A percentile compares a stretch with the other conserved stretches of the same genome.
Conservation (phyloP, 805 yeast species). For the Metschnikowia noctiluminum region DNA sequence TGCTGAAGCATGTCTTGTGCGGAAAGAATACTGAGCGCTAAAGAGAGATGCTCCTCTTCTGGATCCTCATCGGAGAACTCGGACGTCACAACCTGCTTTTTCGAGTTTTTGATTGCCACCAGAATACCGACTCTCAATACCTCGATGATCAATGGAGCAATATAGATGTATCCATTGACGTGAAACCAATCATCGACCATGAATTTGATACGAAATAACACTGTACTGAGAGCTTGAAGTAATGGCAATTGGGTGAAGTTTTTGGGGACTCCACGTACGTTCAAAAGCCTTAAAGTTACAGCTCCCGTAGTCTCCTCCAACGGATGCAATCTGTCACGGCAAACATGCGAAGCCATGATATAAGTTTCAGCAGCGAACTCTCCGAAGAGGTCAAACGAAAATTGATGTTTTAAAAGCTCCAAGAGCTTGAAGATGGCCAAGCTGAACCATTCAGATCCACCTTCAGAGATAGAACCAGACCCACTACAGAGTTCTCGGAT, state of each 20-base stretch:
- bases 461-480: slow-evolving; percentile 9
- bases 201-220: slow-evolving; percentile 73
- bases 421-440: slow-evolving; percentile 53
- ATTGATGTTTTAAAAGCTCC: slow-evolving; percentile 37
- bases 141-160: slow-evolving; percentile 68
- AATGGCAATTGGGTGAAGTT: slow-evolving; percentile 50
- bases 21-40: slow-evolving; percentile 72
- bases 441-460: slow-evolving; percentile 61
- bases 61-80: slow-evolving; percentile 79
- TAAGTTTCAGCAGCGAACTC: slow-evolving; percentile 46
- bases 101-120: slow-evolving; percentile 50
- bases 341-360: slow-evolving; percentile 51
- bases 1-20: slow-evolving; percentile 66
- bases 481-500: slow-evolving; percentile 52
- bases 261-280: slow-evolving; percentile 44
- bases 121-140: slow-evolving; percentile 65
- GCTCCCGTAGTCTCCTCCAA: slow-evolving; percentile 59
- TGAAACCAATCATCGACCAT: slow-evolving; percentile 71
- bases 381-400: slow-evolving; percentile 38
- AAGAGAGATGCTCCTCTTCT: slow-evolving; percentile 81
- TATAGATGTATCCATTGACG: slow-evolving; percentile 62
- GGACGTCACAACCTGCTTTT: slow-evolving; percentile 48
- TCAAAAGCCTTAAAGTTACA: slow-evolving; percentile 60
- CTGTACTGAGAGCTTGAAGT: slow-evolving; percentile 54
- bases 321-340: slow-evolving; percentile 47